Evolutionary conservation across 2,329 filamentous ascomycete genomes (phyloP), one percentile per base, ranked within the genome.

Genomic region (Aaosphaeria pasadenensis): DNA sequence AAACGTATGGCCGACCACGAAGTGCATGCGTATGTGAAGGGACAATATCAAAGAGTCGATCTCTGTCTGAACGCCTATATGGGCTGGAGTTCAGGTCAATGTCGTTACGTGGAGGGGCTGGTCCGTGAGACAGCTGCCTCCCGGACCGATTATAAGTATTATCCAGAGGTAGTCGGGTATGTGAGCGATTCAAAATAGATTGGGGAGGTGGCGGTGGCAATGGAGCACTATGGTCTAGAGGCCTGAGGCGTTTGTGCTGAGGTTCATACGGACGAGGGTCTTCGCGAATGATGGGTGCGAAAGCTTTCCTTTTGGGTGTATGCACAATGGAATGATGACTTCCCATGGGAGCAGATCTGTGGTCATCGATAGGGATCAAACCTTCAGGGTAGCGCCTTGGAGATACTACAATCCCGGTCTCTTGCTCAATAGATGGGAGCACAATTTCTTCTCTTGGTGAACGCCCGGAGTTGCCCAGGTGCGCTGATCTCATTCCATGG

Each of bases 391-490:
- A 9, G 29, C 39, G 44, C 30, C 36, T 42, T 9, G 44, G 44
- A 13, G 44, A 46, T 5, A 7, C 6, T 7, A 40, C 38, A 28
- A 30, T 31, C 17, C 24, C 7, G 1, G 30, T 24, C 30, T 53
- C 50, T 11, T 43, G 47, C 38, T 53, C 50, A 42, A 53, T 50
- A 11, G 50, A 53, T 5, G 50, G 50, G 13, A 51, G 30, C 13
- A 42, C 43, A 24, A 43, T 31, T 17, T 51, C 41, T 30, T 39
- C 13, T 44, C 29, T 35, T 33, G 42, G 5, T 24, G 32, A 7
- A 43, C 30, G 41, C 11, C 41, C 43, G 2, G 39, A n/a, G 9
- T 9, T 6, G 33, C 38, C 11, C 46, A 47, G 17, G 6, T 9
- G 41, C 17, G 41, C 17, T 32, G 41, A 11, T 29, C 41, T 40